Base-by-base conservation (phyloP, 192 early-diverging fungal genomes). In the Backusella westeae region DNA sequence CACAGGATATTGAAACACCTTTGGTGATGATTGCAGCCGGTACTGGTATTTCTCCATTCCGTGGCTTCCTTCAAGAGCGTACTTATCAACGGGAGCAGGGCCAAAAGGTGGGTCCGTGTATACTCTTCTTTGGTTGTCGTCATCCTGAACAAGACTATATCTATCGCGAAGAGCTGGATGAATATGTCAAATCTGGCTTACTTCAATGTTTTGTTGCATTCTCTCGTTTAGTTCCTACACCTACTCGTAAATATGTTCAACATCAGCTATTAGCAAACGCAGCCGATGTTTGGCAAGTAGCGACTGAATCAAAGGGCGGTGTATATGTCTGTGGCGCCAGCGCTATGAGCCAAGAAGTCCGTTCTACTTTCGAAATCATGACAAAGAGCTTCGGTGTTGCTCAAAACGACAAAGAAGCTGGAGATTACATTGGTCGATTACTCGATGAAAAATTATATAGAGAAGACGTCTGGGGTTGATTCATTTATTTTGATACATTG, bases 1-100 rank as follows among this genome's bases (percentile, higher is more conserved):
- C 94, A 14, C 52, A 49, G 1, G 84, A 89, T 68, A 75, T 81
- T 34, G 74, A 77, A 21, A 83, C 76, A 9, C 94, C 95, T 5
- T 86, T 97, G 6, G 87, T 98, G 26, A 94, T 98, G 94, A 90
- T 98, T 65, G 93, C 90, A 1, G 93, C 97, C 6, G 98, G 97
- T 34, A 98, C 98, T 0, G 98, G 98, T 10, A 84, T 99, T 3
- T 90, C 96, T 21, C 97, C 98, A 0, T 98, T 99, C 74, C 82
- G 95, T 34, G 92, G 94, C 4, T 98, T 98, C 80, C 80, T 99
- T 49, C 74, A 83, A 46, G 82, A 83, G 35, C 75, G 82, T 29
- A 72, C 77, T 19, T 21, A 7, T 38, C 70, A 72, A 59, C 26
- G 14, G 1, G 36, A 68, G 42, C 39, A 73, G 29, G 75, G 69